Base-by-base conservation (phyloP, 108 stramenopile species). In the Seminavis robusta region DNA sequence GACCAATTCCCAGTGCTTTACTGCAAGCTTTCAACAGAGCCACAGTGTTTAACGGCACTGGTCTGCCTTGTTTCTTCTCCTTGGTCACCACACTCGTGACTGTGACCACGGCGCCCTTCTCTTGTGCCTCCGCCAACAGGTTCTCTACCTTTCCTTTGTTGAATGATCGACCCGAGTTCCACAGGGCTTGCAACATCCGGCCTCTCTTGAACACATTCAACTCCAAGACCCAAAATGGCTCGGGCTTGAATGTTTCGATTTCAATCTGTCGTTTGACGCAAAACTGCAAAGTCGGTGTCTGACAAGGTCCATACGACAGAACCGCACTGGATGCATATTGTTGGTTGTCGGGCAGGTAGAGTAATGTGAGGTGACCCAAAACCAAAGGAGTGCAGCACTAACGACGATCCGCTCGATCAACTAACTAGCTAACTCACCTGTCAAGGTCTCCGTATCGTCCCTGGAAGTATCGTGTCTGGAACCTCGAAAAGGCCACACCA, bases 281-380 rank as follows among this genome's bases (percentile, higher is more conserved):
- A 58, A 99, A 99, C 11, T 97, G 96, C 25, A 98, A 63, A 2
- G 96, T 97, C 2, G 98, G 98, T 10, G 97, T 96, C 61, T 98
- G 94, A 63, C 98, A 99, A 9, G 98, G 95, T 1, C 98, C 98
- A 60, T 97, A 99, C 16, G 77, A 78, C n/a, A 99, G 56, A 0
- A 95, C 81, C 0, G 86, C 69, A 46, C 84, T n/a, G n/a, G n/a
- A n/a, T n/a, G n/a, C n/a, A n/a, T n/a, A n/a, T n/a, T n/a, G n/a
- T n/a, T n/a, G n/a, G n/a, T n/a, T n/a, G n/a, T n/a, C n/a, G n/a
- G n/a, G n/a, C n/a, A n/a, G n/a, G n/a, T n/a, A n/a, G n/a, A n/a
- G n/a, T n/a, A n/a, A n/a, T n/a, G n/a, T n/a, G n/a, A n/a, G n/a
- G n/a, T n/a, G n/a, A n/a, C n/a, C n/a, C n/a, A n/a, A n/a, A n/a